These are phyloP conservation scores for Craterostigma plantagineum DNA, from an alignment of 257 asterid genomes.

Conservation along the genomic window DNA sequence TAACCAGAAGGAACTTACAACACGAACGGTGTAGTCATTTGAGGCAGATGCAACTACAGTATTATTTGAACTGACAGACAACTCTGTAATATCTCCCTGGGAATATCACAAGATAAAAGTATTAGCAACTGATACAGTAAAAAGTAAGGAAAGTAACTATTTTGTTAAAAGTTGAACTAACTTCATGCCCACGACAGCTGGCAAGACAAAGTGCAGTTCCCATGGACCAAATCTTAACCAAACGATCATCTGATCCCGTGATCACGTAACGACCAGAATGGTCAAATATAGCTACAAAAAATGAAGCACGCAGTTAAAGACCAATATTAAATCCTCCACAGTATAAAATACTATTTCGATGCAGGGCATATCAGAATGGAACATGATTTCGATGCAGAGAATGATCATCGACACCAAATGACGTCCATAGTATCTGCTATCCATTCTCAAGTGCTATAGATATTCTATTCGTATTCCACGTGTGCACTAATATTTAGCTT, in stretches of 20 bases:
- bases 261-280: constrained; percentile 87
- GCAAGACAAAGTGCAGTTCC: constrained; percentile 95
- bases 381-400: too few relatives aligned
- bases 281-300: constrained; percentile 77
- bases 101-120: constrained; percentile 7
- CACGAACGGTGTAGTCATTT: constrained; percentile 89
- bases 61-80: constrained; percentile 86
- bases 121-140: background rate
- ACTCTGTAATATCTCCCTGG: constrained; percentile 93
- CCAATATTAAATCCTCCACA: too few relatives aligned
- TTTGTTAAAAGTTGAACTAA: constrained; percentile 18
- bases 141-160: too few relatives aligned
- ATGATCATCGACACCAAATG: too few relatives aligned
- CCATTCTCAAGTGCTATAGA: too few relatives aligned
- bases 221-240: constrained; percentile 96
- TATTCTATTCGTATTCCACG: too few relatives aligned
- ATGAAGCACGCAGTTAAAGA: constrained; percentile 8
- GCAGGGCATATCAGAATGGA: too few relatives aligned
- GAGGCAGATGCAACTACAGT: constrained; percentile 85
- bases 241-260: constrained; percentile 98
- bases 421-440: too few relatives aligned
- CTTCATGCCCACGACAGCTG: constrained; percentile 98
- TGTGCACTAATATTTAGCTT: too few relatives aligned
- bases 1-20: constrained; percentile 42
- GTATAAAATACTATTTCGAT: too few relatives aligned